phyloP scores from a whole-genome alignment of 345 rosid genomes.

The Arabidopsis suecica region DNA sequence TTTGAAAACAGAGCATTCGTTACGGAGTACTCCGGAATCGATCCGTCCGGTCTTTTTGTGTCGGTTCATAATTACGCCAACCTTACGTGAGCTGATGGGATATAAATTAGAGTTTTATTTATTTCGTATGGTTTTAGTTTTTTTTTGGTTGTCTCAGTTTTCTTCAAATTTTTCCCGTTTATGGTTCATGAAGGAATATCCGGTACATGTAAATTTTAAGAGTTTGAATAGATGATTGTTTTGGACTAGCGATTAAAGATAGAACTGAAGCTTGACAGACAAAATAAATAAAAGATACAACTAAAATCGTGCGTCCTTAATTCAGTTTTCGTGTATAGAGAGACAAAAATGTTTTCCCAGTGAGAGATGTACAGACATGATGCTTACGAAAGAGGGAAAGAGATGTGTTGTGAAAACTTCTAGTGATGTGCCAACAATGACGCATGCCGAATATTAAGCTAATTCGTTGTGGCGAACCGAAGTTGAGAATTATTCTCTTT shows the following conservation, averaged over 20 bases:
- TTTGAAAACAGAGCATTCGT: slow-evolving; percentile 6
- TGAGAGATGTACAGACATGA: neutral
- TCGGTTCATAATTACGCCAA: slow-evolving; percentile 1
- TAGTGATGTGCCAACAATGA: neutral
- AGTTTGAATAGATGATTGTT: too few relatives aligned
- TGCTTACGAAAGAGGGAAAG: neutral
- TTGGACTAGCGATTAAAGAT: too few relatives aligned
- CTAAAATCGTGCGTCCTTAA: too few relatives aligned
- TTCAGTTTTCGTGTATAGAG: too few relatives aligned
- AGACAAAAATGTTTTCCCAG: too few relatives aligned
- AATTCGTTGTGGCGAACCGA: slow-evolving; percentile 22
- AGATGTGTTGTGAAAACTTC: neutral
- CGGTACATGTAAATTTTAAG: neutral
- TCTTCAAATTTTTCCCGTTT: neutral
- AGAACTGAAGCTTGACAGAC: too few relatives aligned
- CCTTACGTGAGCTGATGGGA: neutral
- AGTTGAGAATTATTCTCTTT: slow-evolving; percentile 31
- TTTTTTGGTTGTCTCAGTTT: neutral
- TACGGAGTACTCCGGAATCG: neutral
- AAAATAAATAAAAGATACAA: too few relatives aligned
- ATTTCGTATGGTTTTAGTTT: neutral
- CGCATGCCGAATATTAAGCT: slow-evolving; percentile 11
- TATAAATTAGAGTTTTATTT: too few relatives aligned
- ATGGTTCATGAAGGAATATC: neutral
- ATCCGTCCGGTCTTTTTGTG: neutral